Evolutionary conservation across 805 yeast genomes (phyloP).

Genomic region (Metschnikowia kofuensis): DNA sequence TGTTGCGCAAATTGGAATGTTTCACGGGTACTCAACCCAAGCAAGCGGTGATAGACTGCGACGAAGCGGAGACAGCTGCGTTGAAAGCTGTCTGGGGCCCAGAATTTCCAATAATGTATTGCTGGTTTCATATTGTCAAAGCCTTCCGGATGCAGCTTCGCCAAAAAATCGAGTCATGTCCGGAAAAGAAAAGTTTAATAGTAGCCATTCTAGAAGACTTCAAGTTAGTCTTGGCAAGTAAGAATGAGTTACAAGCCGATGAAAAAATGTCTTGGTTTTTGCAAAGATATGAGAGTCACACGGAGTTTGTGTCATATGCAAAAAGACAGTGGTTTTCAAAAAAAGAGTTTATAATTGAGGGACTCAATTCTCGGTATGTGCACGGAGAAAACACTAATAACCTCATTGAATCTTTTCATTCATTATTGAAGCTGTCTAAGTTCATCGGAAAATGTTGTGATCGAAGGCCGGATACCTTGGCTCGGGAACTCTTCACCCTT

Average conservation of each 20-base stretch:
- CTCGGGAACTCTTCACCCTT: neutral
- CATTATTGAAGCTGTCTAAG: neutral
- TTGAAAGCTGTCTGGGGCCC: neutral
- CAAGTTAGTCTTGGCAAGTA: neutral
- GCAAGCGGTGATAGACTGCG: slow-evolving; percentile 2
- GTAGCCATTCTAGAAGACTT: neutral
- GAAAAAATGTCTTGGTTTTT: neutral
- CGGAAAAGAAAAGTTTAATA: neutral
- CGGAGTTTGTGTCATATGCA: neutral
- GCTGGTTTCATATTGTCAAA: neutral
- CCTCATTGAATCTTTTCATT: neutral
- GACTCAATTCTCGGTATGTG: neutral
- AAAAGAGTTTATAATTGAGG: neutral
- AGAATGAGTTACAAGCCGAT: neutral
- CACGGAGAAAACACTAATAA: neutral
- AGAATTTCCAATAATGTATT: neutral
- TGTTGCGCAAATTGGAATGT: neutral
- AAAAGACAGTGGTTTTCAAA: neutral
- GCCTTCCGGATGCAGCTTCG: neutral
- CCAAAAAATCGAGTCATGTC: neutral
- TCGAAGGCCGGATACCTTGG: neutral
- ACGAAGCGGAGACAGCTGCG: neutral
- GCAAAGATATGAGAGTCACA: neutral
- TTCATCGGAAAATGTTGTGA: neutral
- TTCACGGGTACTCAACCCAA: neutral